Percentiles rank a stretch among this genome's conserved stretches.
Conservation (phyloP, 768 basidiomycete species). For the Russula sp. region DNA sequence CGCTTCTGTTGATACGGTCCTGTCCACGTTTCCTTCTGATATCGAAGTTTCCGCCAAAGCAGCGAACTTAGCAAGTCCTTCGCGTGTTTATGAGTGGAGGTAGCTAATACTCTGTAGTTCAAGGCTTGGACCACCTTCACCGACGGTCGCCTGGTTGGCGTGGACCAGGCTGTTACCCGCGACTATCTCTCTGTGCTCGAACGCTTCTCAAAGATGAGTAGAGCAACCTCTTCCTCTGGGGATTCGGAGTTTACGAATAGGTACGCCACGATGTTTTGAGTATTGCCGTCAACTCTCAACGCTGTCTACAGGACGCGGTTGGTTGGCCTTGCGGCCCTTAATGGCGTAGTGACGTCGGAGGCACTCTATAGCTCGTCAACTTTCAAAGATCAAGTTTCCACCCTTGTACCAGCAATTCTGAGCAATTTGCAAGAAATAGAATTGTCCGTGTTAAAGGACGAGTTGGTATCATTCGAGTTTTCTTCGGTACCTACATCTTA, state of each 20-base stretch:
- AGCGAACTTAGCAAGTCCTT: conserved; percentile 65
- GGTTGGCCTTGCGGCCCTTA: conserved; percentile 79
- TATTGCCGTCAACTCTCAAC: not conserved
- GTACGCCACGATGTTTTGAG: conserved; percentile 34
- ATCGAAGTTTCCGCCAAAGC: conserved; percentile 71
- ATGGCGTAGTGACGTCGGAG: conserved; percentile 77
- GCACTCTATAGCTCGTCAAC: conserved; percentile 69
- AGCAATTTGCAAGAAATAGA: conserved; percentile 60
- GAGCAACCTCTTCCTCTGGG: conserved; percentile 37
- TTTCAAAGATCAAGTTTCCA: conserved; percentile 64
- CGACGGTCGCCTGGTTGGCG: conserved; percentile 75
- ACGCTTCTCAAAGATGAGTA: conserved; percentile 60
- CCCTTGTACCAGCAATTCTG: conserved; percentile 68
- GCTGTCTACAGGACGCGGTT: conserved; percentile 58
- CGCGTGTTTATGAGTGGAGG: not conserved
- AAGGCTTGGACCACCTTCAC: conserved; percentile 91
- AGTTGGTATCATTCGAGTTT: conserved; percentile 42
- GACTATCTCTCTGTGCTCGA: conserved; percentile 64
- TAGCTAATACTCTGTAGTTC: conserved; percentile 47
- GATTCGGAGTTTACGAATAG: conserved; percentile 75
- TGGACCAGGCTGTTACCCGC: conserved; percentile 61
- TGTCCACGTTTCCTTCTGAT: conserved; percentile 53
- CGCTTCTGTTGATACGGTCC: conserved; percentile 52
- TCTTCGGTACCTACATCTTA: conserved; percentile 12
- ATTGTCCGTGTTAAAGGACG: conserved; percentile 52